These are phyloP conservation scores for Termitomyces sp. DNA, from an alignment of 768 basidiomycete species.

Conservation along the genomic window DNA sequence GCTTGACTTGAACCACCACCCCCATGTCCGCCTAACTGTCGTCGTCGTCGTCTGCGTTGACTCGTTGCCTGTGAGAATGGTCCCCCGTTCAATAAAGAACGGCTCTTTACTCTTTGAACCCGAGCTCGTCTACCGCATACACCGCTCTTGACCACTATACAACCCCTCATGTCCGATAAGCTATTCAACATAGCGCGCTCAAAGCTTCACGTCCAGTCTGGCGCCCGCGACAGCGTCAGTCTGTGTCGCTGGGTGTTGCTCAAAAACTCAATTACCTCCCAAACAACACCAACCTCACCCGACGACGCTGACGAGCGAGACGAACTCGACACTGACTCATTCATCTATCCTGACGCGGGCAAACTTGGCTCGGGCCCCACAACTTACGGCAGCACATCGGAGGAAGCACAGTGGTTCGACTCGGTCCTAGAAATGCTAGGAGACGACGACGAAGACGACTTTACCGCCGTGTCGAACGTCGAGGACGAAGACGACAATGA, in stretches of 20 bases:
- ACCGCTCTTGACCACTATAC: constrained; percentile 36
- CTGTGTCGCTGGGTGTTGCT: constrained; percentile 86
- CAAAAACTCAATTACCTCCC: constrained; percentile 75
- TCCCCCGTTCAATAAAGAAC: constrained; percentile 80
- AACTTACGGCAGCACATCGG: constrained; percentile 45
- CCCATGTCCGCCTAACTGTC: constrained; percentile 21
- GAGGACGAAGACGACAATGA: constrained; percentile 60
- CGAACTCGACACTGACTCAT: constrained; percentile 57
- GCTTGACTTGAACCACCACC: constrained; percentile 15
- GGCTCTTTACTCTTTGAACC: constrained; percentile 86
- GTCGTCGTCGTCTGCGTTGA: constrained; percentile 28
- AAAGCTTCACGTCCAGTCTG: constrained; percentile 67
- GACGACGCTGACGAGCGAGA: constrained; percentile 44
- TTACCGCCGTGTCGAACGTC: constrained; percentile 36
- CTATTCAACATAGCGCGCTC: constrained; percentile 64
- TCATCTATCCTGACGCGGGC: constrained; percentile 80
- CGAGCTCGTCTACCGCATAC: constrained; percentile 86
- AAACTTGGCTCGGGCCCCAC: constrained; percentile 40
- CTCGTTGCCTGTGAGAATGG: constrained; percentile 54
- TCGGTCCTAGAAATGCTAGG: constrained; percentile 70
- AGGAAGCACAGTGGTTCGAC: constrained; percentile 83
- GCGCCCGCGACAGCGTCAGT: constrained; percentile 63
- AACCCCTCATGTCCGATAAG: constrained; percentile 34
- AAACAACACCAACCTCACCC: constrained; percentile 36
- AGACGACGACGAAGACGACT: constrained; percentile 67